Conservation (phyloP, 495 filamentous ascomycete species). For the Oleoguttula mirabilis region DNA sequence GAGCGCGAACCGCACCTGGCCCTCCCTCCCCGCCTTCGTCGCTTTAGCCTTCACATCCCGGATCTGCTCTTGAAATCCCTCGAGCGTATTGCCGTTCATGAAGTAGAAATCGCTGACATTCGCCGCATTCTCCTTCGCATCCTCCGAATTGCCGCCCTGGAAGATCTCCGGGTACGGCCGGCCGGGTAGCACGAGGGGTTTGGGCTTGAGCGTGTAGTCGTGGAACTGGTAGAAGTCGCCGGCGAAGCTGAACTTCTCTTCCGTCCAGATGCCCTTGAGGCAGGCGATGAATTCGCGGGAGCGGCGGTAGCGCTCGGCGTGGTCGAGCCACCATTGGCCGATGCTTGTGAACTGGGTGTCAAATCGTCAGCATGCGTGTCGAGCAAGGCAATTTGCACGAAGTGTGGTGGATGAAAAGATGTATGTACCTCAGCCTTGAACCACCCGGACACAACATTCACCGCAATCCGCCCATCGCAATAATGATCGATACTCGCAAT, state of each 20-base stretch:
- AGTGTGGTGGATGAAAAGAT: no score
- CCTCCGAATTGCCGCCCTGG: constrained; percentile 38
- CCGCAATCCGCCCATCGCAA: constrained; percentile 34
- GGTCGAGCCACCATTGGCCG: constrained; percentile 42
- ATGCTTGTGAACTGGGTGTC: constrained; percentile 32
- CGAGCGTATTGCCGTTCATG: constrained; percentile 41
- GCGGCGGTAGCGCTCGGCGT: constrained; percentile 38
- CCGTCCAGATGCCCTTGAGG: constrained; percentile 38
- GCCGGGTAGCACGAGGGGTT: constrained; percentile 29
- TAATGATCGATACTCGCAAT: constrained; percentile 40
- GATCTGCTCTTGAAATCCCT: constrained; percentile 38
- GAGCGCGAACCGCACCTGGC: constrained; percentile 35
- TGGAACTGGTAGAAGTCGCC: constrained; percentile 40
- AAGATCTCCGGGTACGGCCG: constrained; percentile 37
- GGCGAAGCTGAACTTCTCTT: constrained; percentile 34
- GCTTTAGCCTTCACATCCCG: constrained; percentile 34
- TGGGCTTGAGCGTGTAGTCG: constrained; percentile 36
- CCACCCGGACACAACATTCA: constrained; percentile 40
- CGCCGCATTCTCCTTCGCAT: constrained; percentile 35
- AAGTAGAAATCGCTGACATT: constrained; percentile 38
- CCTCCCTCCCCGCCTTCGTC: constrained; percentile 27
- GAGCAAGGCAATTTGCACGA: neutral
- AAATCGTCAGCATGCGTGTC: neutral
- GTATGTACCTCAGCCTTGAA: constrained; percentile 34
- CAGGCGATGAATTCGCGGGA: constrained; percentile 38